Conservation (phyloP, 1,139 yeast genomes). For the Meyerozyma elateridarum region DNA sequence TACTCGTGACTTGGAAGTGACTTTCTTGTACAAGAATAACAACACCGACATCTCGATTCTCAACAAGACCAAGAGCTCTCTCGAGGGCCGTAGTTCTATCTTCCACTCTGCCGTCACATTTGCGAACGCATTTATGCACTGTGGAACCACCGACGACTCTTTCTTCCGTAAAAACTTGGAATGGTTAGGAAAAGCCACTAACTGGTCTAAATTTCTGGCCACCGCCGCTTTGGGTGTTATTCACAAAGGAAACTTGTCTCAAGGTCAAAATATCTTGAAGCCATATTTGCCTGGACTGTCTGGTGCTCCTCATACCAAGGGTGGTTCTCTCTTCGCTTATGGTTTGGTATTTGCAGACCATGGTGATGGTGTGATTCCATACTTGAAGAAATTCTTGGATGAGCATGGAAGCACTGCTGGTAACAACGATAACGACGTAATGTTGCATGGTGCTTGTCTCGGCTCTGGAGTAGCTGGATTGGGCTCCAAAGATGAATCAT, state of each 20-base stretch:
- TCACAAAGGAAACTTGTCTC: constrained; percentile 90
- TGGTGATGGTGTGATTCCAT: constrained; percentile 83
- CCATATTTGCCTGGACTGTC: constrained; percentile 88
- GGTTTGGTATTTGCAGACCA: constrained; percentile 96
- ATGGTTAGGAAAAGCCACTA: constrained; percentile 95
- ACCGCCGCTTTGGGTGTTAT: constrained; percentile 98
- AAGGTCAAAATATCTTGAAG: constrained; percentile 80
- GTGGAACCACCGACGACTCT: constrained; percentile 94
- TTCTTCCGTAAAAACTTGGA: constrained; percentile 88
- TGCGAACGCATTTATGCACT: constrained; percentile 91
- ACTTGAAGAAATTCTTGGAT: constrained; percentile 67
- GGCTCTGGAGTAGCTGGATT: constrained; percentile 97
- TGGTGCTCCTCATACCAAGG: constrained; percentile 83
- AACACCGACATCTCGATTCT: constrained; percentile 81
- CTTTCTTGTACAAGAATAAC: constrained; percentile 82
- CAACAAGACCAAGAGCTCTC: constrained; percentile 71
- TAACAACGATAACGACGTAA: constrained; percentile 74
- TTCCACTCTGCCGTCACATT: constrained; percentile 96
- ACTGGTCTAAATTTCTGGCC: constrained; percentile 97
- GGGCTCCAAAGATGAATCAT: constrained; percentile 74
- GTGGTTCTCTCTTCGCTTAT: constrained; percentile 91
- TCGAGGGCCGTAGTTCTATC: constrained; percentile 90
- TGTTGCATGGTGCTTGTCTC: constrained; percentile 92
- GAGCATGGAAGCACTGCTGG: constrained; percentile 66
- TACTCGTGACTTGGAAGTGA: constrained; percentile 87